Evolutionary conservation across 345 rosid genomes (phyloP), one percentile per base, ranked within the genome.

Genomic region (Euphorbia lathyris): DNA sequence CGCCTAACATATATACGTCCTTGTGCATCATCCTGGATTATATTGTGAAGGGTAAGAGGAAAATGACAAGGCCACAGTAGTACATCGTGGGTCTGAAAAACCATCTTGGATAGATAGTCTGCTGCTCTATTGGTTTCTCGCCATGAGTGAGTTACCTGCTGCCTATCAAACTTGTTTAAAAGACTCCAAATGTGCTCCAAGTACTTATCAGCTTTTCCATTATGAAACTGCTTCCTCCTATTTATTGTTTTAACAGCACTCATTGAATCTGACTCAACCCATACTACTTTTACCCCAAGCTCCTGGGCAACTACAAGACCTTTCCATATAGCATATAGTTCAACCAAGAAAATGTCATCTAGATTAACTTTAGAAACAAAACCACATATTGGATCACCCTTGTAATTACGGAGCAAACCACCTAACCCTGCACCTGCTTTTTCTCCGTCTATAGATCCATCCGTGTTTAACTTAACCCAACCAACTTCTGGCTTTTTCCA

Each of bases 251-350:
- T 75, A 71, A 81, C 84, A 13, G 67, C 84, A 66, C 81, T 72
- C 73, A 42, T 0, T 40, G 82, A 75, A 72, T 81, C 84, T 36
- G 84, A 81, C 63, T 81, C 84, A 26, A 81, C 73, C 82, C 84
- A 81, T 65, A 81, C 42, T 25, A 51, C 75, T 70, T 70, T 63
- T 12, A 78, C 66, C 14, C 68, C 74, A 53, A 81, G 59, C 43
- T 63, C 34, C 2, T 45, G 70, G 19, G 84, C 84, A 59, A 78
- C 74, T 66, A 81, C 76, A 32, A 81, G 80, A 50, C 84, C 80
- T 58, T 79, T 81, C 82, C 84, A 81, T 42, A 81, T 40, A 45
- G 80, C 80, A 73, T 72, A 78, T 32, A 81, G 76, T 67, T 81
- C 84, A 34, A 81, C 82, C 72, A 78, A 56, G 78, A 81, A 81